phyloP scores from a whole-genome alignment of 2,329 filamentous ascomycete species.

The Orbilia oligospora region DNA sequence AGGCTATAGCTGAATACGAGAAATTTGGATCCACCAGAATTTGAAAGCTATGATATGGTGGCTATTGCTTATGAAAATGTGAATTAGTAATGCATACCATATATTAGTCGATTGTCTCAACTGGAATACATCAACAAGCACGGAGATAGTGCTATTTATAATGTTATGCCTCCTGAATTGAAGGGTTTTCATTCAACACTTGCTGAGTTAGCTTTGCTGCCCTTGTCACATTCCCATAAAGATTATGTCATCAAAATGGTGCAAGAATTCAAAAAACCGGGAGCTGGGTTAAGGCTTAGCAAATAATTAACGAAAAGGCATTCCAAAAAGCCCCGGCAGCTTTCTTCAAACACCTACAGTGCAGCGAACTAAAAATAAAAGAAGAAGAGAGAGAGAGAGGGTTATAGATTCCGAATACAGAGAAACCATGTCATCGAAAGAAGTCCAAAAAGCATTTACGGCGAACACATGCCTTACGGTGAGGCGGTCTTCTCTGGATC shows the following conservation, averaged over 20 bases:
- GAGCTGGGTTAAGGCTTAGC: not conserved
- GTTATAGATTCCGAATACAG: conserved; percentile 13
- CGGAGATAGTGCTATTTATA: conserved; percentile 11
- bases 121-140: not conserved
- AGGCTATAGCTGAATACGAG: conserved; percentile 17
- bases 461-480: conserved; percentile 45
- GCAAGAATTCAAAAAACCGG: conserved; percentile 2
- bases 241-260: conserved; percentile 33
- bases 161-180: not conserved
- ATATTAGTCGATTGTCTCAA: too few relatives aligned
- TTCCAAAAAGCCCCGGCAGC: not conserved
- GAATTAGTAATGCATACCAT: not conserved
- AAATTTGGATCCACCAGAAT: conserved; percentile 12
- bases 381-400: not conserved
- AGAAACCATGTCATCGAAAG: conserved; percentile 39
- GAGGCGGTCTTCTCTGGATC: conserved; percentile 2
- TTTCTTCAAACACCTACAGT: conserved; percentile 1
- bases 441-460: conserved; percentile 45
- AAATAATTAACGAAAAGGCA: not conserved
- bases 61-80: conserved; percentile 13
- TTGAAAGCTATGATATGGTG: not conserved
- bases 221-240: not conserved
- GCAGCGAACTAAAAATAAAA: not conserved
- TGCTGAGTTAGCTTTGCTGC: not conserved
- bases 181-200: not conserved